Base-by-base conservation (phyloP, 805 yeast species). In the Jamesozyma spencerorum region DNA sequence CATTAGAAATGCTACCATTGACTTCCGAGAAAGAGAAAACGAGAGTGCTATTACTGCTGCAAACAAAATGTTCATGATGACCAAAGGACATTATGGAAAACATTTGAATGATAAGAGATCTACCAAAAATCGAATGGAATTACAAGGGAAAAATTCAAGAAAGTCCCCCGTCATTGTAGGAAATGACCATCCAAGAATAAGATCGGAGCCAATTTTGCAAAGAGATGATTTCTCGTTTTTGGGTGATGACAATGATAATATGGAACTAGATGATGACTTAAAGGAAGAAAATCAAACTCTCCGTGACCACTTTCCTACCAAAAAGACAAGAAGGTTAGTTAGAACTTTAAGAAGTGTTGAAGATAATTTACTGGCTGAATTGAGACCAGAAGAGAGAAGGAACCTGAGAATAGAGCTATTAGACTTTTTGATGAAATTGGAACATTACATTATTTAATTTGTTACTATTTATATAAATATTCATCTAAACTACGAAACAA, bases 371-470 rank as follows among this genome's bases (percentile, higher is more conserved):
- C 30, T 54, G 6, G 39, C 44, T 4, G 34, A 31, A 3, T 20
- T 56, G 18, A 26, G 45, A 3, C 36, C 41, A 15, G 51, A 50
- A n/a, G 59, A 56, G 36, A 50, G 47, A 36, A 46, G 51, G 32
- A 47, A 46, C 22, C 26, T 56, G 22, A 45, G 59, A 17, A 46
- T 53, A 19, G 58, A 52, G 31, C 18, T 56, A 28, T 31, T 49
- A 15, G 53, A 51, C 35, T 53, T 56, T 22, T 43, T 56, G 45
- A 43, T 52, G 51, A 51, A 49, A 33, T 40, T 56, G 22, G 58
- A 52, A 29, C 44, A 47, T 26, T 42, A 45, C 18, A 37, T 38
- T n/a, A 26, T 24, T 5, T 38, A 32, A 22, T 22, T 22, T 22
- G 26, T 22, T 22, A 22, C 26, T 22, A 22, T 22, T 22, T 22